Conservation (phyloP, 2,329 filamentous ascomycete genomes). For the Thielaviopsis musarum region DNA sequence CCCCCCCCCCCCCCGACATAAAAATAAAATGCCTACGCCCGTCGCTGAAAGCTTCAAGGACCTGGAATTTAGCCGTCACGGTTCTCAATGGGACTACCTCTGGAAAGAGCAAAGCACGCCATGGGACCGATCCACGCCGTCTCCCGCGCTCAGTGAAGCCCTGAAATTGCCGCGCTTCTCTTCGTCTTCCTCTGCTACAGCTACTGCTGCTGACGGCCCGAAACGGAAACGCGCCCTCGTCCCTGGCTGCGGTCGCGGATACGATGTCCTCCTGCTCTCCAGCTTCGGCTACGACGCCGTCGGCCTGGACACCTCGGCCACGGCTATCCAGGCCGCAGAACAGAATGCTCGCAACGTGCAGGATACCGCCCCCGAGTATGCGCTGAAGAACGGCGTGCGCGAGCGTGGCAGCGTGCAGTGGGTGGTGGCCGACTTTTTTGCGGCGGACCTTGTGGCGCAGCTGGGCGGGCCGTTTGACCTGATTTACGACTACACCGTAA, state of each 20-base stretch:
- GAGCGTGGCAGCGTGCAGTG: constrained; percentile 37
- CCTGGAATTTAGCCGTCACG: constrained; percentile 17
- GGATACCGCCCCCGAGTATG: constrained; percentile 24
- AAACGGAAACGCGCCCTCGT: constrained; percentile 45
- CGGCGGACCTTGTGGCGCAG: constrained; percentile 35
- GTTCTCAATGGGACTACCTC: constrained; percentile 28
- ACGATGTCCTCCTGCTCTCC: constrained; percentile 62
- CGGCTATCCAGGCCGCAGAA: constrained; percentile 28
- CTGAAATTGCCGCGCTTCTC: constrained; percentile 19
- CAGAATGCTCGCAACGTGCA: constrained; percentile 23
- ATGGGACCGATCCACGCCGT: constrained; percentile 40
- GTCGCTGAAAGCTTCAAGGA: background rate
- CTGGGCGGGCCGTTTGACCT: constrained; percentile 42
- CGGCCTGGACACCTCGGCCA: constrained; percentile 50
- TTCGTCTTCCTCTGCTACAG: constrained; percentile 34
- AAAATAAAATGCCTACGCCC: background rate
- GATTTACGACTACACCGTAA: constrained; percentile 46
- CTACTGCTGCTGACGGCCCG: constrained; percentile 24
- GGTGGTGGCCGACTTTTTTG: constrained; percentile 51
- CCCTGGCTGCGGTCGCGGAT: constrained; percentile 66
- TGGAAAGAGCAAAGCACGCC: constrained; percentile 30
- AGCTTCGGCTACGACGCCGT: constrained; percentile 61
- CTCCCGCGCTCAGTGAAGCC: constrained; percentile 35
- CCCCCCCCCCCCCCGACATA: background rate
- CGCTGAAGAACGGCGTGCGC: constrained; percentile 21